Evolutionary conservation across 2,329 filamentous ascomycete species (phyloP).

Genomic region (Diaporthe batatas): DNA sequence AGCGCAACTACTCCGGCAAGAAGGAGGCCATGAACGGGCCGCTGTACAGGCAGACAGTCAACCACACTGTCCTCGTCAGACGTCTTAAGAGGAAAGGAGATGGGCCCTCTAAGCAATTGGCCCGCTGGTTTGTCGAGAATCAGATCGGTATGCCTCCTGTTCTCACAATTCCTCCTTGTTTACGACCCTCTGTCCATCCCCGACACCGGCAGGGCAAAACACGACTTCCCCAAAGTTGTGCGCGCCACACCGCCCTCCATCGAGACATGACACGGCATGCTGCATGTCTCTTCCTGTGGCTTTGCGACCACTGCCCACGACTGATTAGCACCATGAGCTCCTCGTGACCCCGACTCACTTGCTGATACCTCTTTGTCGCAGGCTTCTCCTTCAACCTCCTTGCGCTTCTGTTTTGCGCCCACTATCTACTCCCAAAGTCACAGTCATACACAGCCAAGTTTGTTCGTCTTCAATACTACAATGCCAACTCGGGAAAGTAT

Average conservation of each 20-base stretch:
- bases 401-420: slow-evolving; percentile 83
- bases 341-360: background rate
- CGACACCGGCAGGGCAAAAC: slow-evolving; percentile 3
- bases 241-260: slow-evolving; percentile 22
- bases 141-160: slow-evolving; percentile 76
- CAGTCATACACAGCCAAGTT: slow-evolving; percentile 87
- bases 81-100: slow-evolving; percentile 73
- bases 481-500: slow-evolving; percentile 77
- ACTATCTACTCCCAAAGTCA: slow-evolving; percentile 85
- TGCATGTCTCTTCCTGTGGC: slow-evolving; percentile 15
- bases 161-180: background rate
- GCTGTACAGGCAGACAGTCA: slow-evolving; percentile 69
- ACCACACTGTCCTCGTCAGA: slow-evolving; percentile 67
- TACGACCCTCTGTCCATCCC: slow-evolving; percentile 1
- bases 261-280: slow-evolving; percentile 34
- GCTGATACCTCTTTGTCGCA: slow-evolving; percentile 51
- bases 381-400: slow-evolving; percentile 89
- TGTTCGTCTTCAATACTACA: slow-evolving; percentile 88
- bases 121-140: slow-evolving; percentile 80
- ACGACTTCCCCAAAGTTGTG: slow-evolving; percentile 21
- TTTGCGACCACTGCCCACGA: background rate
- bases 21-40: slow-evolving; percentile 66
- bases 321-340: background rate
- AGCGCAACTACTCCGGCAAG: slow-evolving; percentile 49
- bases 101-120: slow-evolving; percentile 70